Conservation (phyloP, 2,329 filamentous ascomycete genomes). For the Paracamarosporium sp. region DNA sequence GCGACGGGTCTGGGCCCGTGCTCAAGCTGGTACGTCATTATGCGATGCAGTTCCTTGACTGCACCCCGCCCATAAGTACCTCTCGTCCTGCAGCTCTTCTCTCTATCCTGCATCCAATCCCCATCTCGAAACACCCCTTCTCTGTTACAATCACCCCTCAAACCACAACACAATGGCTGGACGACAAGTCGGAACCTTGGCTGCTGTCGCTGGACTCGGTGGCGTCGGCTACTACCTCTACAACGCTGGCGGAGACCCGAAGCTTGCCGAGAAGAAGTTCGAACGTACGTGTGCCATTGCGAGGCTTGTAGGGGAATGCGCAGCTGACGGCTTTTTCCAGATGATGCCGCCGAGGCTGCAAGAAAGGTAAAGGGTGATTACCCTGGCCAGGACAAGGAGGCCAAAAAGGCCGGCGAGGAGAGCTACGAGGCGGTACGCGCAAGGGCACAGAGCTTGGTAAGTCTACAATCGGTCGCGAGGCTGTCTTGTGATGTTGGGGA, state of each 20-base stretch:
- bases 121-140: slow-evolving; percentile 11
- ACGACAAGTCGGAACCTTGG: slow-evolving; percentile 29
- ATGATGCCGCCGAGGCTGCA: slow-evolving; percentile 75
- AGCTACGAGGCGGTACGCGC: slow-evolving; percentile 50
- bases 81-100: slow-evolving; percentile 5
- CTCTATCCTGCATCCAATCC: slow-evolving; percentile 8
- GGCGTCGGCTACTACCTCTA: slow-evolving; percentile 88
- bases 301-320: not conserved
- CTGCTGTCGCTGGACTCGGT: slow-evolving; percentile 58
- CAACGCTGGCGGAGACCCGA: slow-evolving; percentile 79
- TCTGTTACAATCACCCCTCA: slow-evolving; percentile 6
- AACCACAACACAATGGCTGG: slow-evolving; percentile 33
- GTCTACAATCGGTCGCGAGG: slow-evolving; percentile 8
- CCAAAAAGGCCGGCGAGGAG: slow-evolving; percentile 68
- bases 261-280: slow-evolving; percentile 83
- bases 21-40: slow-evolving; percentile 37
- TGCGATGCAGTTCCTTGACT: slow-evolving; percentile 26
- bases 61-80: slow-evolving; percentile 37
- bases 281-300: slow-evolving; percentile 69
- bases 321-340: slow-evolving; percentile 55
- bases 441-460: slow-evolving; percentile 51
- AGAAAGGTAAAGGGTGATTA: slow-evolving; percentile 71
- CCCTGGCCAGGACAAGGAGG: slow-evolving; percentile 67
- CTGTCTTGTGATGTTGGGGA: not conserved
- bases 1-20: slow-evolving; percentile 23